A percentile compares a stretch with the other conserved stretches of the same genome.
These are phyloP conservation scores for Echium plantagineum DNA, from an alignment of 257 asterid species.

Conservation along the genomic window DNA sequence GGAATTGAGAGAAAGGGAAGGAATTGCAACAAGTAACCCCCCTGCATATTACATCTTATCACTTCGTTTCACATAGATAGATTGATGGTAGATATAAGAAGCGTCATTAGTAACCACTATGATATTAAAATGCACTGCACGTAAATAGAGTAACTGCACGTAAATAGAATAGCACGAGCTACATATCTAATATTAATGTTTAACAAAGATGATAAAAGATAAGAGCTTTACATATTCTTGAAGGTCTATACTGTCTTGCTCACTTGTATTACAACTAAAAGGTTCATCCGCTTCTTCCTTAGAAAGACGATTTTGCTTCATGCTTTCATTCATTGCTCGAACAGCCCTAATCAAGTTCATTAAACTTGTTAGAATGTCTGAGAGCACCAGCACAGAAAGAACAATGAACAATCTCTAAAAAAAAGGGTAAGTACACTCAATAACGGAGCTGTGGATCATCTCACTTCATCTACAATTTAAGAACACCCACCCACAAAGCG, in stretches of 20 bases:
- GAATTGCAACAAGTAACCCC: no score
- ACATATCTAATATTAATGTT: neutral
- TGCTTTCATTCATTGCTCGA: constrained; percentile 62
- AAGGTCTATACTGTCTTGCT: constrained; percentile 38
- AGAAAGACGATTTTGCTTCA: constrained; percentile 46
- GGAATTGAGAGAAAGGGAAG: no score
- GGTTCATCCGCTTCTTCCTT: constrained; percentile 38
- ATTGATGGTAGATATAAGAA: no score
- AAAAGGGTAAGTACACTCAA: neutral
- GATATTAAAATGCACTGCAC: no score
- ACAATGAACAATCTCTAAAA: neutral
- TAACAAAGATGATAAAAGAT: neutral
- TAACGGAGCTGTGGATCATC: neutral
- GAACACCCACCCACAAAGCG: no score
- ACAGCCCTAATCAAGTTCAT: constrained; percentile 57
- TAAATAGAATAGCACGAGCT: neutral
- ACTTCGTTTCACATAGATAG: no score
- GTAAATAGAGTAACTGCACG: neutral
- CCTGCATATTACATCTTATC: no score
- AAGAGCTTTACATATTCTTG: constrained; percentile 45
- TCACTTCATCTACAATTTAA: neutral
- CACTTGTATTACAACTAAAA: constrained; percentile 43
- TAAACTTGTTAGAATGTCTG: constrained; percentile 8
- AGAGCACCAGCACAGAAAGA: neutral
- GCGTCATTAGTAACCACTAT: no score